Conservation (phyloP, 805 yeast species). For the Hermanozyma aechmeae region DNA sequence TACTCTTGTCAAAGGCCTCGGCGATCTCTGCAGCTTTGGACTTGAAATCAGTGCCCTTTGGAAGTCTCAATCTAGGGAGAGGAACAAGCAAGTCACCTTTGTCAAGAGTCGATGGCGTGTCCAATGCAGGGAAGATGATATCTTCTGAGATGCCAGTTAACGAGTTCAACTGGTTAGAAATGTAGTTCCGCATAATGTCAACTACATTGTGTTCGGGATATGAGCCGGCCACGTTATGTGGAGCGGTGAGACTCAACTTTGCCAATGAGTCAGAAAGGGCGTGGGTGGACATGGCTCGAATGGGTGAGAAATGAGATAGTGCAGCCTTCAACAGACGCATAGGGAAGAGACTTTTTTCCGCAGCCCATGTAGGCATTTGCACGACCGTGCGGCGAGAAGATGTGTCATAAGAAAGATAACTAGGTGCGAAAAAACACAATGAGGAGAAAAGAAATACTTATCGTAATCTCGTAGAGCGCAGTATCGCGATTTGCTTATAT, state of each 20-base stretch:
- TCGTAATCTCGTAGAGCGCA: too few relatives aligned
- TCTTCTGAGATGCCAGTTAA: constrained; percentile 63
- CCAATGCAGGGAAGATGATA: constrained; percentile 76
- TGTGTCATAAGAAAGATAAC: too few relatives aligned
- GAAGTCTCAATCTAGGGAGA: constrained; percentile 70
- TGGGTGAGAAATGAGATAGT: too few relatives aligned
- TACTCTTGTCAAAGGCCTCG: constrained; percentile 61
- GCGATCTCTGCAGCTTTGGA: constrained; percentile 74
- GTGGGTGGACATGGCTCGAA: constrained; percentile 15
- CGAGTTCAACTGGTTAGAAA: constrained; percentile 65
- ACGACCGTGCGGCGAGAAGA: too few relatives aligned
- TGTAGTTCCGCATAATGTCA: constrained; percentile 84
- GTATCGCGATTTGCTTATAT: too few relatives aligned
- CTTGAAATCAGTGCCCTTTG: constrained; percentile 68
- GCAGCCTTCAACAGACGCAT: too few relatives aligned
- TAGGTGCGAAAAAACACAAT: too few relatives aligned
- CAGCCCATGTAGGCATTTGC: too few relatives aligned
- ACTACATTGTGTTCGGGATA: constrained; percentile 72
- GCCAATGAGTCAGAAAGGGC: constrained; percentile 25
- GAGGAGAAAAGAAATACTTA: too few relatives aligned
- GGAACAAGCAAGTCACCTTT: constrained; percentile 93
- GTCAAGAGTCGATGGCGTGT: constrained; percentile 76
- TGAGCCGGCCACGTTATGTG: constrained; percentile 43
- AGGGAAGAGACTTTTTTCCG: too few relatives aligned
- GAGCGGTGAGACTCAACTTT: constrained; percentile 35